Percentiles rank a stretch among this genome's conserved stretches.
phyloP scores from a whole-genome alignment of 2,329 filamentous ascomycete species.

The Scedosporium apiospermum region DNA sequence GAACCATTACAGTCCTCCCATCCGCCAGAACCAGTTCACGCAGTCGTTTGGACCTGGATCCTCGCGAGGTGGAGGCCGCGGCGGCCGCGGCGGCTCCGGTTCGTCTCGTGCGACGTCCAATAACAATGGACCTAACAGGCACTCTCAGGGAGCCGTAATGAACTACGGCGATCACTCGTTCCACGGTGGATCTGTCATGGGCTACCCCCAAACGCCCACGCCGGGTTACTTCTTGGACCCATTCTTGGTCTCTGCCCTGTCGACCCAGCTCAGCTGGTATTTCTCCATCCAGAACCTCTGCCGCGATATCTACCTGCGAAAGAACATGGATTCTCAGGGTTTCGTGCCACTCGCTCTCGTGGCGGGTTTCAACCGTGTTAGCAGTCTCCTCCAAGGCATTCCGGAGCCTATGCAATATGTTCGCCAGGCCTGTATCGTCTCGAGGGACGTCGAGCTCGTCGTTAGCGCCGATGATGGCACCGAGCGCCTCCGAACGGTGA shows the following conservation, averaged over 20 bases:
- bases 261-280: conserved; percentile 71
- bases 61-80: conserved; percentile 23
- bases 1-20: conserved; percentile 34
- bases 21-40: conserved; percentile 28
- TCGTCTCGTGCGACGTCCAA: conserved; percentile 13
- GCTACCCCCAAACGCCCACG: conserved; percentile 3
- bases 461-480: conserved; percentile 60
- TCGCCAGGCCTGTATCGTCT: conserved; percentile 38
- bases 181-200: conserved; percentile 26
- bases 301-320: conserved; percentile 83
- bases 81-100: conserved; percentile 17
- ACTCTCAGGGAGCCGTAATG: conserved; percentile 19
- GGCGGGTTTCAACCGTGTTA: conserved; percentile 77
- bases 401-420: conserved; percentile 13
- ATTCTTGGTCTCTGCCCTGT: conserved; percentile 29
- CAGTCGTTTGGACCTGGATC: conserved; percentile 22
- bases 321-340: conserved; percentile 90
- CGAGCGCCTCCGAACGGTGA: conserved; percentile 65
- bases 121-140: conserved; percentile 11
- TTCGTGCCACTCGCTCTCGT: conserved; percentile 77
- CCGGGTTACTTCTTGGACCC: conserved; percentile 8
- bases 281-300: conserved; percentile 93
- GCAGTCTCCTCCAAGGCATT: conserved; percentile 39
- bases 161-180: conserved; percentile 9
- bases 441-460: conserved; percentile 72